A percentile compares a stretch with the other conserved stretches of the same genome.
phyloP scores from a whole-genome alignment of 768 basidiomycete genomes.

The Gymnopilus junonius region DNA sequence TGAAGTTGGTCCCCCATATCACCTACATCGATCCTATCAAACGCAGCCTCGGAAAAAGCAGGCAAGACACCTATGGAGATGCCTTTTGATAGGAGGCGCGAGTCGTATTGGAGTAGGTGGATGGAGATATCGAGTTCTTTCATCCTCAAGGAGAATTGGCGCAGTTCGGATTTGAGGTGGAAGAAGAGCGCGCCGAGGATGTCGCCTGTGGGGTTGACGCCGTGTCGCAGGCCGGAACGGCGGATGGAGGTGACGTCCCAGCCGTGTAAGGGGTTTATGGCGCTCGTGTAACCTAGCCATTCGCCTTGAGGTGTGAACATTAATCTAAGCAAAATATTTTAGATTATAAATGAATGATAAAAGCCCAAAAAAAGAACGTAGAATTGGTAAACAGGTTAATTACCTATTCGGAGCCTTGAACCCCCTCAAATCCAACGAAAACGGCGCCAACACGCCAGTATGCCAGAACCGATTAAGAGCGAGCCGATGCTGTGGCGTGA shows the following conservation, averaged over 20 bases:
- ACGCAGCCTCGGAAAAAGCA: conserved; percentile 38
- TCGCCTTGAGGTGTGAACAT: conserved; percentile 48
- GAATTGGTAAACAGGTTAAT: too few species aligned
- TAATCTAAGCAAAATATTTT: conserved; percentile 29
- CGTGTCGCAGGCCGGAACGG: conserved; percentile 37
- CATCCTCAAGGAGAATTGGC: conserved; percentile 40
- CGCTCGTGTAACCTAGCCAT: conserved; percentile 46
- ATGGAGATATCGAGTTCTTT: conserved; percentile 40
- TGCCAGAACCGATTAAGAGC: conserved; percentile 40
- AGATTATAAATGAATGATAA: too few species aligned
- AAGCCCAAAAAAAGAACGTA: too few species aligned
- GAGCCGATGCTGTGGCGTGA: conserved; percentile 46
- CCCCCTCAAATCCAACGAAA: conserved; percentile 33
- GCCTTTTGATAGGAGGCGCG: conserved; percentile 42
- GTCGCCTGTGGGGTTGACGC: conserved; percentile 37
- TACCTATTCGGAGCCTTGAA: conserved; percentile 46
- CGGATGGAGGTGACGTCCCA: conserved; percentile 53
- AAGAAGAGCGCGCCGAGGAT: conserved; percentile 49
- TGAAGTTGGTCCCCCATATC: conserved; percentile 39
- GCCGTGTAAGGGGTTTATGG: conserved; percentile 48
- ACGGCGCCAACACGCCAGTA: conserved; percentile 44
- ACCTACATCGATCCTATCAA: conserved; percentile 44
- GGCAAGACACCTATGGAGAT: conserved; percentile 44
- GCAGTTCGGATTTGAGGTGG: conserved; percentile 44
- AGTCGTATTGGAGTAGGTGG: conserved; percentile 46